phyloP scores from a whole-genome alignment of 2,329 filamentous ascomycete genomes.

The Coniochaeta sp. region DNA sequence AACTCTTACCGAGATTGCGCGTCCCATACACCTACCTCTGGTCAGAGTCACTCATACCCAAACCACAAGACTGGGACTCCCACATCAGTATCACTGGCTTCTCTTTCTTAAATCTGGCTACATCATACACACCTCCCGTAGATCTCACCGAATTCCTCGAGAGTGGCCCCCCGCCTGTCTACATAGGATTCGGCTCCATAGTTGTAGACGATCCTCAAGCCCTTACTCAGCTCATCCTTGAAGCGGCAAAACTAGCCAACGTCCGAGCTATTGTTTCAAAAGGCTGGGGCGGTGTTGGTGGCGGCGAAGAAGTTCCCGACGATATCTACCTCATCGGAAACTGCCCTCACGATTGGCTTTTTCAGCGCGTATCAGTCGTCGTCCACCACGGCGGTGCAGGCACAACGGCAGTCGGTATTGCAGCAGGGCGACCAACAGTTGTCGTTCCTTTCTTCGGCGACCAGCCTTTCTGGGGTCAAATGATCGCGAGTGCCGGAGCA shows the following conservation, averaged over 20 bases:
- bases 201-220: constrained; percentile 69
- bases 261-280: constrained; percentile 79
- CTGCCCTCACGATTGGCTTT: constrained; percentile 83
- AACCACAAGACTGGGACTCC: constrained; percentile 61
- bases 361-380: constrained; percentile 71
- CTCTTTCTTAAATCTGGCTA: constrained; percentile 64
- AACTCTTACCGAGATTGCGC: constrained; percentile 65
- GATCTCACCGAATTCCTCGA: constrained; percentile 61
- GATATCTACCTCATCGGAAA: constrained; percentile 79
- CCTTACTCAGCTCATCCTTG: constrained; percentile 65
- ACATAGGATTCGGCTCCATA: constrained; percentile 79
- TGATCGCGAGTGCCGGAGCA: constrained; percentile 65
- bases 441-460: constrained; percentile 85
- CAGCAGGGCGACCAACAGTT: constrained; percentile 73
- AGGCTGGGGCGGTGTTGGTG: constrained; percentile 81
- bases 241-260: constrained; percentile 63
- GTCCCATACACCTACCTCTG: constrained; percentile 90
- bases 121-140: constrained; percentile 57
- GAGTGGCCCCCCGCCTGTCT: constrained; percentile 66
- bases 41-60: constrained; percentile 62
- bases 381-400: constrained; percentile 86
- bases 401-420: constrained; percentile 80
- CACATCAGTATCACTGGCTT: constrained; percentile 71
- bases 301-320: constrained; percentile 61
- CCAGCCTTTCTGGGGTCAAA: constrained; percentile 76